These are phyloP conservation scores for Fusarium robinianum DNA, from an alignment of 2,329 filamentous ascomycete species.

Conservation along the genomic window DNA sequence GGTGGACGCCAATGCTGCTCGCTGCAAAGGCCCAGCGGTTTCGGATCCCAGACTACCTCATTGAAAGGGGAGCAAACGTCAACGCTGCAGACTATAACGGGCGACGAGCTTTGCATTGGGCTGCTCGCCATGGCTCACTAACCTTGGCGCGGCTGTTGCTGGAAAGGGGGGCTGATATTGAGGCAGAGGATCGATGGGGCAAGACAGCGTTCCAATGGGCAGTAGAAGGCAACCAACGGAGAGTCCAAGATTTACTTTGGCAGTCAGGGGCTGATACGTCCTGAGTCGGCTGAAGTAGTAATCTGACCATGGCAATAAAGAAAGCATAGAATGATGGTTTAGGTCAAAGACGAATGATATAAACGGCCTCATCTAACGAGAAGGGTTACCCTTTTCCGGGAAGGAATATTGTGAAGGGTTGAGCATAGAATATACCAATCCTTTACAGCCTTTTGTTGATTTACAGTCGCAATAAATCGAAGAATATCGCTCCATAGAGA, in stretches of 20 bases:
- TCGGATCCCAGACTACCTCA: slow-evolving; percentile 7
- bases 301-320: too few relatives aligned
- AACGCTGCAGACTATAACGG: slow-evolving; percentile 17
- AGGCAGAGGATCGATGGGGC: slow-evolving; percentile 5
- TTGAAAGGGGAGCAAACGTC: slow-evolving; percentile 9
- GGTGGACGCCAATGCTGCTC: slow-evolving; percentile 17
- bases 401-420: too few relatives aligned
- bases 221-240: neutral
- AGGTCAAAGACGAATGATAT: too few relatives aligned
- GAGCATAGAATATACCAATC: too few relatives aligned
- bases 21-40: slow-evolving; percentile 7
- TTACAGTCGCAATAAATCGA: too few relatives aligned
- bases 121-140: neutral
- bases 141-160: slow-evolving; percentile 1
- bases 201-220: slow-evolving; percentile 5
- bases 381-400: too few relatives aligned
- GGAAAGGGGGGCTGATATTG: slow-evolving; percentile 1
- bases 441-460: too few relatives aligned
- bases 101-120: slow-evolving; percentile 16
- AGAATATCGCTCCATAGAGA: too few relatives aligned
- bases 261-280: neutral
- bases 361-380: too few relatives aligned
- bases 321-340: too few relatives aligned
- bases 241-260: neutral
- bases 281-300: neutral